phyloP scores from a whole-genome alignment of 108 stramenopile species.

The Pinguiococcus pyrenoidosus region DNA sequence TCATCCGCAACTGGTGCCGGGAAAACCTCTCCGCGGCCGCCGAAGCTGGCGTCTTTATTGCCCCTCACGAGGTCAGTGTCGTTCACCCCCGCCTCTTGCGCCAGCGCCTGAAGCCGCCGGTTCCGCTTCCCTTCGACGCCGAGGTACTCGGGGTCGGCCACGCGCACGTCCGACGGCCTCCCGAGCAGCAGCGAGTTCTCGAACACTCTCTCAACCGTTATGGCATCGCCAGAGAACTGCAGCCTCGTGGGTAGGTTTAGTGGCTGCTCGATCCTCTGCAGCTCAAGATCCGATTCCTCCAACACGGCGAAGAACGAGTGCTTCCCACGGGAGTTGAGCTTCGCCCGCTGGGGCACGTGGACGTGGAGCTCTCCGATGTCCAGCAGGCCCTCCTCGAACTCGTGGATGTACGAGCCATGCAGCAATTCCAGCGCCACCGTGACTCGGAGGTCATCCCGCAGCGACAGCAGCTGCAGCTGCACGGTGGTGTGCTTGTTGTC shows the following conservation, averaged over 20 bases:
- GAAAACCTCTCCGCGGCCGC: not conserved
- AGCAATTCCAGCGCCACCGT: slow-evolving; percentile 49
- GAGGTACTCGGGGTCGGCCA: slow-evolving; percentile 25
- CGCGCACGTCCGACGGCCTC: slow-evolving; percentile 15
- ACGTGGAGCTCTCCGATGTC: slow-evolving; percentile 40
- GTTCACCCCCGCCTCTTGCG: no score
- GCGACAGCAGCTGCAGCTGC: slow-evolving; percentile 47
- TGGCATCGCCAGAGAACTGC: no score
- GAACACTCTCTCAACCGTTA: no score
- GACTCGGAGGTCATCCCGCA: slow-evolving; percentile 9
- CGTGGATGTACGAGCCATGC: slow-evolving; percentile 53
- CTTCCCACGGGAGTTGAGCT: slow-evolving; percentile 15
- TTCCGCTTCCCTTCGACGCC: not conserved
- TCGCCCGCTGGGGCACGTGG: slow-evolving; percentile 39
- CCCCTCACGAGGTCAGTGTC: no score
- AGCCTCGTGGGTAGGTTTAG: slow-evolving; percentile 62
- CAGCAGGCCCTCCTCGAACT: slow-evolving; percentile 36
- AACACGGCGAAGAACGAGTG: slow-evolving; percentile 48
- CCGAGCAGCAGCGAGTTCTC: slow-evolving; percentile 23
- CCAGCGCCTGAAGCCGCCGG: not conserved
- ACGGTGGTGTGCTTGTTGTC: slow-evolving; percentile 61
- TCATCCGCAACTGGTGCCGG: not conserved
- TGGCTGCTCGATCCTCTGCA: slow-evolving; percentile 44
- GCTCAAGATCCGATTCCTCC: slow-evolving; percentile 31
- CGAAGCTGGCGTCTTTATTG: no score